Conservation (phyloP, 139 green algal species). For the Picochlorum costavermella region DNA sequence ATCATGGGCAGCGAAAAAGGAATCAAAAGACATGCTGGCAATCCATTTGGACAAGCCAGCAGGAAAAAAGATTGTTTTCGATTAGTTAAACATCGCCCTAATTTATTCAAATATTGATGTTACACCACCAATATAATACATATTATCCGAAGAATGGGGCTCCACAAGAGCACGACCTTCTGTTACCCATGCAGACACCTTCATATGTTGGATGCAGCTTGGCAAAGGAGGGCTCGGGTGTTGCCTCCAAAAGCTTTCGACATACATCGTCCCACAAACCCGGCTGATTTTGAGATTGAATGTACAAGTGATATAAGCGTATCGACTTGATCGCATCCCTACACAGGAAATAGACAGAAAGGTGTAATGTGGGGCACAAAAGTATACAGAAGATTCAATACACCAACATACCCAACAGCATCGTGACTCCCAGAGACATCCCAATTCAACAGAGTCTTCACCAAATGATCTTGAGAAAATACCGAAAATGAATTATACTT, state of each 20-base stretch:
- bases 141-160: constrained; percentile 69
- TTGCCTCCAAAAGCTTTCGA: constrained; percentile 44
- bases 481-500: constrained; percentile 55
- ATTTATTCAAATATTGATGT: constrained; percentile 12
- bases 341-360: background rate
- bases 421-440: constrained; percentile 40
- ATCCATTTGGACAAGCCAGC: constrained; percentile 5
- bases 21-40: background rate
- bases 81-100: background rate
- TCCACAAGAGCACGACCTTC: constrained; percentile 71
- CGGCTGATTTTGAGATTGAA: constrained; percentile 36
- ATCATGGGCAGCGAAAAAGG: constrained; percentile 37
- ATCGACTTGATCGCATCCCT: constrained; percentile 80
- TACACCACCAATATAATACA: constrained; percentile 2
- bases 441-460: constrained; percentile 63
- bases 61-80: constrained; percentile 24
- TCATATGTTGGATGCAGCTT: constrained; percentile 66
- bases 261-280: constrained; percentile 46
- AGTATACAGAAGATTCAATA: background rate
- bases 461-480: constrained; percentile 68
- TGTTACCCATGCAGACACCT: constrained; percentile 88
- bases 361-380: background rate
- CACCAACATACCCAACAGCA: constrained; percentile 36
- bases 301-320: constrained; percentile 72
- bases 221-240: constrained; percentile 60